Evolutionary conservation across 2,329 filamentous ascomycete species (phyloP).

Genomic region (Xylogone sp.): DNA sequence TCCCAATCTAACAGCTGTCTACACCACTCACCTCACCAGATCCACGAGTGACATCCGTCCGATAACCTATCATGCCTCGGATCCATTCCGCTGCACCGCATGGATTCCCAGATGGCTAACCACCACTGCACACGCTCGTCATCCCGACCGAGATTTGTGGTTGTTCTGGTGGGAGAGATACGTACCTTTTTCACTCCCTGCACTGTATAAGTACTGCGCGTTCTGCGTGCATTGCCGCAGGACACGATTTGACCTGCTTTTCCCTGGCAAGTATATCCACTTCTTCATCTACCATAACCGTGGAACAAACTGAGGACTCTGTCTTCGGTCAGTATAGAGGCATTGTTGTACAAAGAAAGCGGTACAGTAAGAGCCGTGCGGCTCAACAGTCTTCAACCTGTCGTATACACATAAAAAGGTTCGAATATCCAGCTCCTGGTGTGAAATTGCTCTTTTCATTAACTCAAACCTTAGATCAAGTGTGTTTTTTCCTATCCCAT

Average conservation of each 20-base stretch:
- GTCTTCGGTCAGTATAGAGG: neutral
- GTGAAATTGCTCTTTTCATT: neutral
- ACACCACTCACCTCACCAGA: neutral
- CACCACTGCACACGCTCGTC: neutral
- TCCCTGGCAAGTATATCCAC: neutral
- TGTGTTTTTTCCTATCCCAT: neutral
- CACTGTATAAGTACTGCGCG: neutral
- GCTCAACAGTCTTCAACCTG: neutral
- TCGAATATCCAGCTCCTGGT: neutral
- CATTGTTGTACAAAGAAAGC: neutral
- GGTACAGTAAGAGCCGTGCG: neutral
- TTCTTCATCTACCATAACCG: neutral
- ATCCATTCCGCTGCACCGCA: neutral
- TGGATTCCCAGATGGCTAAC: neutral
- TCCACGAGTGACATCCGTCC: neutral
- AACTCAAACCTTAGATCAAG: neutral
- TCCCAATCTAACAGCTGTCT: neutral
- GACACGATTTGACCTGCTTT: too few species aligned
- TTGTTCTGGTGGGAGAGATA: neutral
- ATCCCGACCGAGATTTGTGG: neutral
- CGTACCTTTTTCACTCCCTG: neutral
- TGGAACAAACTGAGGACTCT: neutral
- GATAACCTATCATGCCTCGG: neutral
- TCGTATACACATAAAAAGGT: neutral
- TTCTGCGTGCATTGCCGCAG: neutral